A percentile compares a stretch with the other conserved stretches of the same genome.
Conservation (phyloP, 225 moss, liverwort and hornwort genomes). For the Physcomitrellopsis africana region DNA sequence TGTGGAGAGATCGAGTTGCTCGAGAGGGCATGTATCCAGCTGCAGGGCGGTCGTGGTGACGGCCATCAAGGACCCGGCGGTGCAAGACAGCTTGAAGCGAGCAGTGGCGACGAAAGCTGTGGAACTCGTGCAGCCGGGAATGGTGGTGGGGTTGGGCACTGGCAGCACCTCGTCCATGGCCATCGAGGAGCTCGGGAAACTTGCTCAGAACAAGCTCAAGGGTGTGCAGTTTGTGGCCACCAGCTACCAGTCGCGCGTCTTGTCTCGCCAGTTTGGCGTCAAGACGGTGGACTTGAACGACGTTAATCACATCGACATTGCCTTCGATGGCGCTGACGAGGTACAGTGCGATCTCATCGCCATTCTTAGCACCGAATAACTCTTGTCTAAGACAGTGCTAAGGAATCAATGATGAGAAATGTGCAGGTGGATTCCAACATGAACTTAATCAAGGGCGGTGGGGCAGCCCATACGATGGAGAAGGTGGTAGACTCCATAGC, state of each 20-base stretch:
- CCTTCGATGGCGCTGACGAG: constrained; percentile 96
- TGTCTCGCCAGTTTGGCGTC: constrained; percentile 93
- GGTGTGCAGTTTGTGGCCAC: constrained; percentile 84
- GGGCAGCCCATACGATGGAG: constrained; percentile 97
- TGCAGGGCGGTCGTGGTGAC: constrained; percentile 13
- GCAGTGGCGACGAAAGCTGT: constrained; percentile 95
- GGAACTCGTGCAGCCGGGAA: constrained; percentile 88
- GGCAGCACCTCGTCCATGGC: constrained; percentile 93
- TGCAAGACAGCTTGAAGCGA: constrained; percentile 80
- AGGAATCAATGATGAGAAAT: neutral
- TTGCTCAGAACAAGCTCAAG: constrained; percentile 81
- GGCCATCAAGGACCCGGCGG: constrained; percentile 47
- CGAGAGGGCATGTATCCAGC: neutral
- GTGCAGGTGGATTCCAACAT: constrained; percentile 80
- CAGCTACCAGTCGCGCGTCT: constrained; percentile 94
- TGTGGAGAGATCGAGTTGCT: neutral
- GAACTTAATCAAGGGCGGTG: constrained; percentile 98
- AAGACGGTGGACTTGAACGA: constrained; percentile 94
- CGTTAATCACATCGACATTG: constrained; percentile 87
- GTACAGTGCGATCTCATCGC: constrained; percentile 30
- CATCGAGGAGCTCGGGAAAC: constrained; percentile 88
- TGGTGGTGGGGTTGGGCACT: constrained; percentile 89
- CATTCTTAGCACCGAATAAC: too few relatives aligned
- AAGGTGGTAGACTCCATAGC: constrained; percentile 97
- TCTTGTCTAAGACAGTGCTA: too few relatives aligned